Percentiles rank a stretch among this genome's conserved stretches.
phyloP scores from a whole-genome alignment of 352 stramenopile species.

The Phytopythium oedochilum region DNA sequence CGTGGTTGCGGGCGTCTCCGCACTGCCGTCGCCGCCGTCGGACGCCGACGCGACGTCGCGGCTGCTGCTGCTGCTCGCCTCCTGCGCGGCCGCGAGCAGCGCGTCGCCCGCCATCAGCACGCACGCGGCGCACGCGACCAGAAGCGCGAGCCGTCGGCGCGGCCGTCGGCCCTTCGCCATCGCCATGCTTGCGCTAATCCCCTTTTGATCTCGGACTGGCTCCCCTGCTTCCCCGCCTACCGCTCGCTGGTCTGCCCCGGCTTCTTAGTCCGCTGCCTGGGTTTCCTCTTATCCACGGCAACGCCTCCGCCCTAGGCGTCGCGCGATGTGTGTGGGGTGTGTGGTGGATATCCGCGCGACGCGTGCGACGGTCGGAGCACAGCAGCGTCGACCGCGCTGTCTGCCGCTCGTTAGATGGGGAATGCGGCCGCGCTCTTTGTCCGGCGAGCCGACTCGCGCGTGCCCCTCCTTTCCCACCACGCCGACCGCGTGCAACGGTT shows the following conservation, averaged over 20 bases:
- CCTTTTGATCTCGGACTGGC: neutral
- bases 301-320: too few species aligned
- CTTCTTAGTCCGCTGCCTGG: neutral
- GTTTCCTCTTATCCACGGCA: neutral
- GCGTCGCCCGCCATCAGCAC: neutral
- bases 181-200: neutral
- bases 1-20: neutral
- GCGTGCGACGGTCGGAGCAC: neutral
- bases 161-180: neutral
- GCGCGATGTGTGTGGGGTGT: too few species aligned
- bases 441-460: neutral
- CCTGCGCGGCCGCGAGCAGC: neutral
- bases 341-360: neutral
- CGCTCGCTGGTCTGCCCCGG: neutral
- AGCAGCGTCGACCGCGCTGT: too few species aligned
- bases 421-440: neutral
- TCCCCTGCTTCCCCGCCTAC: too few species aligned
- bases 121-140: conserved; percentile 1
- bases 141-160: conserved; percentile 2
- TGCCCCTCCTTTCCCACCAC: neutral
- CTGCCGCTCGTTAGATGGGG: neutral
- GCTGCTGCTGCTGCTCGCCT: neutral
- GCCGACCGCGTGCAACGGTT: neutral
- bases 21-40: neutral
- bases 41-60: neutral